Conservation (phyloP, 1,284 basidiomycete genomes). For the Ganoderma lucidum region DNA sequence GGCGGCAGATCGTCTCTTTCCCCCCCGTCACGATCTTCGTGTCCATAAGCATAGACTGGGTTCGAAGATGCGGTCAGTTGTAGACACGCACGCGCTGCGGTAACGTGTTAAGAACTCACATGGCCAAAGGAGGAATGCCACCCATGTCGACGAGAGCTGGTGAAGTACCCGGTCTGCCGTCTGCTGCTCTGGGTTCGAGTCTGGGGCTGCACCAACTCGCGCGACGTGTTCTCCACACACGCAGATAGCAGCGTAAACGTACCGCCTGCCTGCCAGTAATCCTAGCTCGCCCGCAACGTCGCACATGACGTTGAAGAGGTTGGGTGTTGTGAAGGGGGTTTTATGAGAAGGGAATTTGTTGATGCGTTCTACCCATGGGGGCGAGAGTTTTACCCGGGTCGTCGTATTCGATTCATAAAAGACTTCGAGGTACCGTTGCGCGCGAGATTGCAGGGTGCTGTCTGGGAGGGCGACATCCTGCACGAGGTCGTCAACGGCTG, state of each 20-base stretch:
- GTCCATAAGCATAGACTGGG: not conserved
- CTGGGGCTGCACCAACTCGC: too few relatives aligned
- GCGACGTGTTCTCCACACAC: not conserved
- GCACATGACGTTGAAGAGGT: not conserved
- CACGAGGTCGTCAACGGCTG: not conserved
- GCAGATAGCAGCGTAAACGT: conserved; percentile 1
- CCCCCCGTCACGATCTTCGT: not conserved
- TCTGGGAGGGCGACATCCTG: not conserved
- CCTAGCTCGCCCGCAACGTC: not conserved
- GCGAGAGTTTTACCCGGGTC: not conserved
- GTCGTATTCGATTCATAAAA: not conserved
- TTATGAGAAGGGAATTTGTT: not conserved
- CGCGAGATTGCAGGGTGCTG: not conserved
- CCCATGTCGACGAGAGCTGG: not conserved
- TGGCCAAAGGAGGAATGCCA: not conserved
- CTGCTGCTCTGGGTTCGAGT: not conserved
- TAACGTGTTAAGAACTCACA: not conserved
- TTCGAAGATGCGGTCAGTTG: not conserved
- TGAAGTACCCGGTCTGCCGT: not conserved
- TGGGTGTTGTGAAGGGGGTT: not conserved
- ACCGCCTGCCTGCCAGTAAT: not conserved
- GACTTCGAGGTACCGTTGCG: not conserved
- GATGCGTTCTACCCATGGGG: not conserved
- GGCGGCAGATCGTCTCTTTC: not conserved
- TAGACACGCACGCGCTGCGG: not conserved